Percentiles rank a stretch among this genome's conserved stretches.
Conservation (phyloP, 2,329 filamentous ascomycete species). For the Penicillium sp. region DNA sequence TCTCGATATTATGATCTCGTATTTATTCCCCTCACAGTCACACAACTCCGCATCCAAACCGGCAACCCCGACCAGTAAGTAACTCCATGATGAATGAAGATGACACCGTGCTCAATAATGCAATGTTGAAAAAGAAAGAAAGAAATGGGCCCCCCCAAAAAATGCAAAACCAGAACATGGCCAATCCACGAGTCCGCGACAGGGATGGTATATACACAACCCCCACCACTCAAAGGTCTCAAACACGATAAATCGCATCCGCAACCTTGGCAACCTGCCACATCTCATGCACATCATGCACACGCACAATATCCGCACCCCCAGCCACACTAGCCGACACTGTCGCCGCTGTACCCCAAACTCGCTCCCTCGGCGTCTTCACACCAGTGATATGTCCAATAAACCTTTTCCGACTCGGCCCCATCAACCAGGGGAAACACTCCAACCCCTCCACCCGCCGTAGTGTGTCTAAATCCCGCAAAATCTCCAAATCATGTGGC, state of each 20-base stretch:
- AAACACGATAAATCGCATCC: constrained; percentile 80
- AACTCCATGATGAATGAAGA: constrained; percentile 31
- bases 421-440: constrained; percentile 85
- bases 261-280: constrained; percentile 78
- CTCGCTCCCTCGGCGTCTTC: constrained; percentile 66
- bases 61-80: neutral
- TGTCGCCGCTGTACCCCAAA: constrained; percentile 85
- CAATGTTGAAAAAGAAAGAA: constrained; percentile 27
- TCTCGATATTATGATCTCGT: neutral
- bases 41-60: constrained; percentile 1
- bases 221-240: neutral
- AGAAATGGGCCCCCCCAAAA: neutral
- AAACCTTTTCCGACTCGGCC: constrained; percentile 86
- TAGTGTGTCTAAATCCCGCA: constrained; percentile 68
- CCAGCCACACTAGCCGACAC: constrained; percentile 82
- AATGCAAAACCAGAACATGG: neutral
- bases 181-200: neutral
- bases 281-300: constrained; percentile 92
- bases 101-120: constrained; percentile 4
- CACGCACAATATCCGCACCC: constrained; percentile 86
- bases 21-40: neutral
- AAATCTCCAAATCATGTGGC: constrained; percentile 77
- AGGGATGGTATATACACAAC: neutral
- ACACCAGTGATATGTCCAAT: constrained; percentile 81
- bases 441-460: constrained; percentile 45